Evolutionary conservation across 1,139 yeast species (phyloP), one percentile per base, ranked within the genome.

Genomic region (Suhomyces taliae): DNA sequence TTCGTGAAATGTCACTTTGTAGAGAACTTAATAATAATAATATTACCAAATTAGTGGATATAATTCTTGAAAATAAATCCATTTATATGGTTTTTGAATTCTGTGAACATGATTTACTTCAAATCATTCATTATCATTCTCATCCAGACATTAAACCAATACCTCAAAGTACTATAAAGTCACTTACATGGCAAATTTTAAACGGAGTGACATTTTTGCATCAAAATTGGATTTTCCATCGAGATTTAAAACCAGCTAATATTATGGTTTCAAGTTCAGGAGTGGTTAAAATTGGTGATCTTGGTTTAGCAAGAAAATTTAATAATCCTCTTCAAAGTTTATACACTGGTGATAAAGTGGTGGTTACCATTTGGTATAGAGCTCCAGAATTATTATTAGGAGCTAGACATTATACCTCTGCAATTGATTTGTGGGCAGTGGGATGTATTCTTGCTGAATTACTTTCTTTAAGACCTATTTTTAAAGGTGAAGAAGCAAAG

Each of bases 401-500:
- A 0, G 90, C 96, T 1, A 73, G 97, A 41, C 97, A 93, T 67
- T 93, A 93, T 62, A 87, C 97, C 0, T 96, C 98, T 0, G 93
- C 98, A 0, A 87, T 93, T 39, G 98, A 93, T 66, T 66, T 90
- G 44, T 93, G 99, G 99, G 97, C 99, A 0, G 90, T 90, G 8
- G 99, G 99, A 0, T 93, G 99, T 65, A 93, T 95, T 8, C 76
- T 93, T 54, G 99, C 97, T 0, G 99, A 95, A 62, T 70, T 93
- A 42, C 72, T 93, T 19, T 89, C 96, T 2, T 68, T 95, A 39
- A 72, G 97, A 56, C 99, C 99, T 0, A 85, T 93, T 5, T 93
- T 93, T 70, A 93, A 95, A 64, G 99, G 99, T 39, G 99, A 93
- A 65, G 99, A 93, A 63, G 95, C 96, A 12, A 93, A 91, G 59